Percentiles rank a stretch among this genome's conserved stretches.
Evolutionary conservation across 2,329 filamentous ascomycete genomes (phyloP).

Genomic region (Colletotrichum phormii): DNA sequence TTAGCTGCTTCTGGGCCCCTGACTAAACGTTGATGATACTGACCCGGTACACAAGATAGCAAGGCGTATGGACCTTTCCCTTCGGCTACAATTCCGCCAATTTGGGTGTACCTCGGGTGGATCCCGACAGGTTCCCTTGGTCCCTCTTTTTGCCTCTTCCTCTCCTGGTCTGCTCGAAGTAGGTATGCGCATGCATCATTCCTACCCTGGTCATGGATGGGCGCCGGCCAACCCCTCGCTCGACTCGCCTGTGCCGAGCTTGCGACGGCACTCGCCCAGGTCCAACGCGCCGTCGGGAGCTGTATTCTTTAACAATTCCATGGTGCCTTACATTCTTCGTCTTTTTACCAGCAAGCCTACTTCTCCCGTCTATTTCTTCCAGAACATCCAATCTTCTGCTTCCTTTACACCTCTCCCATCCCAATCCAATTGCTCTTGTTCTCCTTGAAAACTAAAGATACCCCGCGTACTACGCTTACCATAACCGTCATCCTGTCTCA

Average conservation of each 20-base stretch:
- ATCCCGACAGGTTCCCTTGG: constrained; percentile 6
- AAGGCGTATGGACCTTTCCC: constrained; percentile 6
- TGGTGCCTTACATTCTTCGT: constrained; percentile 13
- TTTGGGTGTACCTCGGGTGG: constrained; percentile 28
- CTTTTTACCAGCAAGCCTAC: neutral
- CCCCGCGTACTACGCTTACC: constrained; percentile 18
- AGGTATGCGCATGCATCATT: constrained; percentile 31
- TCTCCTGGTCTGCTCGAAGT: neutral
- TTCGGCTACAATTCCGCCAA: neutral
- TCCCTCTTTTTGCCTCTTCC: constrained; percentile 28
- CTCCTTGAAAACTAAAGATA: constrained; percentile 20
- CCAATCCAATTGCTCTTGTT: constrained; percentile 6
- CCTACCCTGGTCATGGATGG: constrained; percentile 27
- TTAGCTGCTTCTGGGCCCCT: constrained; percentile 19
- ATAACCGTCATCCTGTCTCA: constrained; percentile 21
- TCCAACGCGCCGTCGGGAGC: neutral
- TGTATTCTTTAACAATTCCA: neutral
- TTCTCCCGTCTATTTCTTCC: constrained; percentile 14
- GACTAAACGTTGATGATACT: neutral
- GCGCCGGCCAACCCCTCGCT: constrained; percentile 28
- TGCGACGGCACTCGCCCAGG: constrained; percentile 28
- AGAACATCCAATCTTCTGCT: constrained; percentile 2
- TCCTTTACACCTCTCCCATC: neutral
- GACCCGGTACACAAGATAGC: neutral
- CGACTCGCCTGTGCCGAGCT: constrained; percentile 32